Evolutionary conservation across 2,329 filamentous ascomycete genomes (phyloP), one percentile per base, ranked within the genome.

Genomic region (Amphichorda felina): DNA sequence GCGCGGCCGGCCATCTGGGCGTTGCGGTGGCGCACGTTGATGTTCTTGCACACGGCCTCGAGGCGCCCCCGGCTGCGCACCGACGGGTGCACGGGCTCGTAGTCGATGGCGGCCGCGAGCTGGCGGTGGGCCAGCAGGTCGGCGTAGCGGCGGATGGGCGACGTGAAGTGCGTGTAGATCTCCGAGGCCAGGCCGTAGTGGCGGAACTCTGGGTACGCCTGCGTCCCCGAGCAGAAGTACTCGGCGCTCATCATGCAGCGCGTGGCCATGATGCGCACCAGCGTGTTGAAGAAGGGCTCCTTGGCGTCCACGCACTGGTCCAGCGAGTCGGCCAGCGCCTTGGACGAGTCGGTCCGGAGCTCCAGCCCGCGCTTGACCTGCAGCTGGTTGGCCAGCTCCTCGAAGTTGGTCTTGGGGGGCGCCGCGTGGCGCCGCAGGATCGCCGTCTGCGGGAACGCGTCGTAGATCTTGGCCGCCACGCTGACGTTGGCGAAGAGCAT

Each of bases 201-300:
- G 35, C 86, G 77, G 70, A 94, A 98, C 55, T 96, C 91, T 1
- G 86, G 82, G 55, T 91, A 89, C 0, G 88, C 77, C 55, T 95
- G 87, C 6, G 87, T 88, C 40, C 91, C 91, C 0, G 89, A 84
- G 61, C 84, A 91, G 61, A 98, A 98, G 63, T 98, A 98, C 61
- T 98, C 91, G 42, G 91, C 91, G 36, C 86, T 91, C 70, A 94
- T 94, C 91, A 98, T 98, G 72, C 91, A 98, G 16, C 91, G 81
- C 8, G 91, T 98, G 8, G 91, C 91, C 66, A 98, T 83, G 61
- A 98, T 94, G 54, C 91, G 85, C 47, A 98, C 81, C 17, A 98
- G 76, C 2, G 89, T 98, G 70, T 98, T 98, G 73, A 98, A 96
- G 66, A 95, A 98, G 19, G 89, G 86, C 49, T 96, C 84, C 8